Evolutionary conservation across 306 rosid genomes (phyloP).

Genomic region (Crataegus laevigata): DNA sequence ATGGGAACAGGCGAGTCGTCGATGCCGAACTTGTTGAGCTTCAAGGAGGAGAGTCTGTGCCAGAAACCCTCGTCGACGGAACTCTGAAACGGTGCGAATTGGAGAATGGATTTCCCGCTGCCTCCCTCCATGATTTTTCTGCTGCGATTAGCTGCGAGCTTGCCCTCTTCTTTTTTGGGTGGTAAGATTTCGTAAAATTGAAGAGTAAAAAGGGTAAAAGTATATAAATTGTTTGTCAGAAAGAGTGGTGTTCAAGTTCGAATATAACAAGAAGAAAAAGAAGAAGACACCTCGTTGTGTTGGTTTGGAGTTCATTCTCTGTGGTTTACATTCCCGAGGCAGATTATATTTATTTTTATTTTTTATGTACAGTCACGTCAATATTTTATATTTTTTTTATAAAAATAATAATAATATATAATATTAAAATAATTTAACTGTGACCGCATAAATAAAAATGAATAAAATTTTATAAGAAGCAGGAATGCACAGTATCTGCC

Average conservation of each 20-base stretch:
- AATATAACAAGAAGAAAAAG: not conserved
- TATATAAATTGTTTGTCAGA: not conserved
- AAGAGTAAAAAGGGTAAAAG: not conserved
- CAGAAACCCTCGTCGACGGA: constrained; percentile 92
- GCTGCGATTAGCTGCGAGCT: not conserved
- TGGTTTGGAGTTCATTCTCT: too few relatives aligned
- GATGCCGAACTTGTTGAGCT: constrained; percentile 95
- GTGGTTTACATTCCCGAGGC: too few relatives aligned
- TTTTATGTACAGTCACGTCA: too few relatives aligned
- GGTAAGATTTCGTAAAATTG: not conserved
- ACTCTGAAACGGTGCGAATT: constrained; percentile 86
- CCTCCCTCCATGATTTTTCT: constrained; percentile 33
- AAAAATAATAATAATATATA: too few relatives aligned
- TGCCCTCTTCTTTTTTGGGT: not conserved
- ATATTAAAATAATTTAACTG: too few relatives aligned
- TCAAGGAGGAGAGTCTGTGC: constrained; percentile 81
- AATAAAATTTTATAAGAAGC: too few relatives aligned
- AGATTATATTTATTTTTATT: too few relatives aligned
- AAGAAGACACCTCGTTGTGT: not conserved
- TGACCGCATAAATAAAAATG: too few relatives aligned
- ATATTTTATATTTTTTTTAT: too few relatives aligned
- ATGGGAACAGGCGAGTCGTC: constrained; percentile 83
- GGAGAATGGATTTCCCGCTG: constrained; percentile 39
- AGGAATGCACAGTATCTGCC: too few relatives aligned
- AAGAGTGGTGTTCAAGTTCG: not conserved